Percentiles rank a stretch among this genome's conserved stretches.
Conservation (phyloP, 768 basidiomycete species). For the Cubamyces lactineus region DNA sequence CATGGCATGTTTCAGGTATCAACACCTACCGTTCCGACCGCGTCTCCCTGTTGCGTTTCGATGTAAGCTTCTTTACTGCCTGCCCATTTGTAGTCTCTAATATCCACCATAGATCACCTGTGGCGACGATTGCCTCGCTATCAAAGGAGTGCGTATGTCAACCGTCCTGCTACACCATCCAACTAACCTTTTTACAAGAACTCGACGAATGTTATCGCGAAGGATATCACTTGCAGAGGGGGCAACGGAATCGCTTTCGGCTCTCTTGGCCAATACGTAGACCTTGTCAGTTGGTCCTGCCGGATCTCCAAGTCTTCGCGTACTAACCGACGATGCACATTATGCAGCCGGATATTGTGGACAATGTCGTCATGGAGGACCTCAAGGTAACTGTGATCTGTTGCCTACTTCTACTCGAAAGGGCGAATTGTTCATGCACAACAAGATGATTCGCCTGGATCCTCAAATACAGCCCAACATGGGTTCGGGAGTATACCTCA, state of each 20-base stretch:
- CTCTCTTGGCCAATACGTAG: slow-evolving; percentile 58
- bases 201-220: slow-evolving; percentile 53
- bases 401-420: not conserved
- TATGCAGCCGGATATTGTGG: slow-evolving; percentile 52
- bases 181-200: slow-evolving; percentile 41
- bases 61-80: slow-evolving; percentile 33
- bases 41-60: slow-evolving; percentile 57
- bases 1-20: slow-evolving; percentile 42
- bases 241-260: slow-evolving; percentile 66
- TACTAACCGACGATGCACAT: not conserved
- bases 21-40: slow-evolving; percentile 56
- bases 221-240: slow-evolving; percentile 57
- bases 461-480: slow-evolving; percentile 58
- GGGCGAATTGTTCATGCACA: not conserved
- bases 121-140: slow-evolving; percentile 64
- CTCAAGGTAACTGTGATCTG: slow-evolving; percentile 43
- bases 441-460: slow-evolving; percentile 51
- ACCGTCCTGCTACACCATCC: not conserved
- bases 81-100: not conserved
- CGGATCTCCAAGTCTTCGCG: not conserved
- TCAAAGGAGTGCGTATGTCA: slow-evolving; percentile 53
- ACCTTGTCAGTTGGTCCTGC: slow-evolving; percentile 42
- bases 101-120: slow-evolving; percentile 44
- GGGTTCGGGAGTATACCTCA: slow-evolving; percentile 59
- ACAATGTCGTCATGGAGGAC: slow-evolving; percentile 53